A percentile compares a stretch with the other conserved stretches of the same genome.
Evolutionary conservation across 2,329 filamentous ascomycete genomes (phyloP).

Genomic region (Penicillium decumbens): DNA sequence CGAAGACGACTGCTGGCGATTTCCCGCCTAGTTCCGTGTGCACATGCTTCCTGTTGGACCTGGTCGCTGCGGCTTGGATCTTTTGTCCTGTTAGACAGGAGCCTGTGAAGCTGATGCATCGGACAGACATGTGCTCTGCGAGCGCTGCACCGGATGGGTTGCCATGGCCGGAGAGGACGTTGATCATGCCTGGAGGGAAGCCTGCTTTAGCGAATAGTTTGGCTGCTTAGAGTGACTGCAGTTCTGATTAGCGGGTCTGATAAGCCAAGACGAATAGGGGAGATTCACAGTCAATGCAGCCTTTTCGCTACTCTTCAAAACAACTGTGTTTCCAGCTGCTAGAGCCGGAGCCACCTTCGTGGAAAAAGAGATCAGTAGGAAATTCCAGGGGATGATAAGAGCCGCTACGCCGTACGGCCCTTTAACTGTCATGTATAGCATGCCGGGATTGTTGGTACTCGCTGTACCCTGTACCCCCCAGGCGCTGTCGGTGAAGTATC

Average conservation of each 20-base stretch:
- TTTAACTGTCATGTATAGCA: conserved; percentile 35
- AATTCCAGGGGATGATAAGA: conserved; percentile 23
- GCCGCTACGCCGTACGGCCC: conserved; percentile 53
- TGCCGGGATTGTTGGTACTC: conserved; percentile 29
- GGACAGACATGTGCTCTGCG: conserved; percentile 16
- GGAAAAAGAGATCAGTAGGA: conserved; percentile 45
- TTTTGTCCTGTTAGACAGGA: conserved; percentile 54
- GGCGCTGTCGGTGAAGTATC: too few species aligned
- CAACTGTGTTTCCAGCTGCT: conserved; percentile 56
- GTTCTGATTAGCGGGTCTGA: neutral
- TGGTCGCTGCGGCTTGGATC: conserved; percentile 42
- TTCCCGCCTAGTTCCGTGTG: conserved; percentile 37
- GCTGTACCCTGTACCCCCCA: too few species aligned
- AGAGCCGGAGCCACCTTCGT: conserved; percentile 58
- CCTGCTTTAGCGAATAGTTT: conserved; percentile 38
- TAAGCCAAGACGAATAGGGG: neutral
- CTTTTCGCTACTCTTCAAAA: conserved; percentile 61
- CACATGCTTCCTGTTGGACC: conserved; percentile 35
- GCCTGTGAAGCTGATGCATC: conserved; percentile 59
- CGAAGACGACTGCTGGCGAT: conserved; percentile 33
- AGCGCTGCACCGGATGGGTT: conserved; percentile 24
- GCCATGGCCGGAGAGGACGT: too few species aligned
- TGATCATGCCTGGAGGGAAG: conserved; percentile 32
- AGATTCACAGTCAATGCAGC: conserved; percentile 51
- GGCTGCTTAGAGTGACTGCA: conserved; percentile 35